Conservation (phyloP, 2,329 filamentous ascomycete genomes). For the Talaromyces pinophilus region DNA sequence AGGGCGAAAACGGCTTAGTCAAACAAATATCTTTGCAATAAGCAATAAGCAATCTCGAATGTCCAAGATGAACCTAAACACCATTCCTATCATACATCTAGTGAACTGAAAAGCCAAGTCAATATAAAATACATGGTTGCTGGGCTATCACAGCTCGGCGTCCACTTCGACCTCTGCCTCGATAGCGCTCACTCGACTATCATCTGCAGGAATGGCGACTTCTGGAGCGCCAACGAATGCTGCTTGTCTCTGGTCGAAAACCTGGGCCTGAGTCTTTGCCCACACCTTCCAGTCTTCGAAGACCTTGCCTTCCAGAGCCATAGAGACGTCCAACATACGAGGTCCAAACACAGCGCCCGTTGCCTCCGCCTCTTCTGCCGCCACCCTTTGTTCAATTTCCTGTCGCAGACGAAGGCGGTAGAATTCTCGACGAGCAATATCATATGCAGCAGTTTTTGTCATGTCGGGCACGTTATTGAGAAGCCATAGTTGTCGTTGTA, state of each 20-base stretch:
- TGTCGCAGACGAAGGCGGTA: conserved; percentile 80
- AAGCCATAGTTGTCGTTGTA: conserved; percentile 87
- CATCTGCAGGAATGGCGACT: conserved; percentile 40
- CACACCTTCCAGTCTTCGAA: conserved; percentile 85
- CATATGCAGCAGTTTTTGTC: conserved; percentile 72
- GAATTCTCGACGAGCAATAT: conserved; percentile 83
- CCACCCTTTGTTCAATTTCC: conserved; percentile 79
- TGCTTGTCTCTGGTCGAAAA: conserved; percentile 51
- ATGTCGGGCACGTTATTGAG: conserved; percentile 65
- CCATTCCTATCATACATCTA: conserved; percentile 2
- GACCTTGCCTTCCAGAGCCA: conserved; percentile 75
- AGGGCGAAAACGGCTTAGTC: background rate
- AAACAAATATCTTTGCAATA: too few species aligned
- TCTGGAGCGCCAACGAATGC: conserved; percentile 44
- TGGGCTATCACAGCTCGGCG: background rate
- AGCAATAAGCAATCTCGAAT: background rate
- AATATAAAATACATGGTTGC: background rate
- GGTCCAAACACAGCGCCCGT: conserved; percentile 89
- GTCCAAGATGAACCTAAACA: background rate
- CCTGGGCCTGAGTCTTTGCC: conserved; percentile 60
- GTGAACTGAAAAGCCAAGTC: background rate
- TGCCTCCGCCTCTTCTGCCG: conserved; percentile 81
- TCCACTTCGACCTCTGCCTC: conserved; percentile 15
- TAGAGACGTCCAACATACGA: conserved; percentile 70
- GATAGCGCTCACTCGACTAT: conserved; percentile 27